Conservation (phyloP, 345 rosid genomes). For the Balakata baccata region DNA sequence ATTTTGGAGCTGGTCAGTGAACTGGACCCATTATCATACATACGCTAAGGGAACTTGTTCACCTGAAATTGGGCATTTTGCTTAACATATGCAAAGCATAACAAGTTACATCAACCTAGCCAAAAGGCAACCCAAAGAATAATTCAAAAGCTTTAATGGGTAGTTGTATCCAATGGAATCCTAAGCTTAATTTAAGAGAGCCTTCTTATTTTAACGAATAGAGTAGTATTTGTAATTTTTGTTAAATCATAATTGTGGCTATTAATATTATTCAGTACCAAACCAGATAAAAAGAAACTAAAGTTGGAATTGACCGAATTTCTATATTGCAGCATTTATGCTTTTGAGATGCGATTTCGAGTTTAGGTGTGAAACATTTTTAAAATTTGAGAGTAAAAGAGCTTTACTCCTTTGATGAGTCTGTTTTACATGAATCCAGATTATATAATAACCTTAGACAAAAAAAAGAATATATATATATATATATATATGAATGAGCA, state of each 20-base stretch:
- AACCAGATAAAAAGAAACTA: neutral
- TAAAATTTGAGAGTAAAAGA: no score
- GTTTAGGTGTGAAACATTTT: no score
- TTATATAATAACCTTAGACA: no score
- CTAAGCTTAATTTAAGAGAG: no score
- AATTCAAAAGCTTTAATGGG: slow-evolving; percentile 8
- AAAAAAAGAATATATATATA: no score
- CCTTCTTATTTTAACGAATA: neutral
- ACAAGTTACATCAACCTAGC: slow-evolving; percentile 1
- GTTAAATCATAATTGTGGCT: neutral
- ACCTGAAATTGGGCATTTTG: slow-evolving; percentile 20
- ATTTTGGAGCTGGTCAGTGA: no score
- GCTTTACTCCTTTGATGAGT: no score
- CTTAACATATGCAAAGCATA: slow-evolving; percentile 4
- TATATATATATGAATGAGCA: slow-evolving; percentile 27
- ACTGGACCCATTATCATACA: no score
- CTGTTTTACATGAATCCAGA: no score
- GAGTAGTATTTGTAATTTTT: neutral
- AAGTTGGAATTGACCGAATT: slow-evolving; percentile 32
- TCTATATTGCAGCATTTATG: slow-evolving; percentile 22
- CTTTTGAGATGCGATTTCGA: no score
- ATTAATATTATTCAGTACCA: neutral
- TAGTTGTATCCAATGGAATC: no score
- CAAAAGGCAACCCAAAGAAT: slow-evolving; percentile 3
- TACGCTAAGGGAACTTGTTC: slow-evolving; percentile 18